phyloP scores from a whole-genome alignment of 495 filamentous ascomycete genomes.

The Lasiosphaeriaceae sp. region DNA sequence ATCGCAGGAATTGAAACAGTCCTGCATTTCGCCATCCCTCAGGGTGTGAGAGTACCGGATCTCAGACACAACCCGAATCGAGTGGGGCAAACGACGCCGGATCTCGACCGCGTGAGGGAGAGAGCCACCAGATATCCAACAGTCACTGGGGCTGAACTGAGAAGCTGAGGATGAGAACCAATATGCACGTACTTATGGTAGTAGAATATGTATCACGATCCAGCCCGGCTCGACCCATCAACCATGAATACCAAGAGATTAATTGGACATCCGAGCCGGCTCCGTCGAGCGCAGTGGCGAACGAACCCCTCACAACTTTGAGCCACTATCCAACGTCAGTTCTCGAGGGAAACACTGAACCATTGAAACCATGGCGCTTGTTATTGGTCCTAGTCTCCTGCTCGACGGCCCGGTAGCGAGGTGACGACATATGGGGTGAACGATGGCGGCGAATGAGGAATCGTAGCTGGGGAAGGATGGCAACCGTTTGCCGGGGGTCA shows the following conservation, averaged over 20 bases:
- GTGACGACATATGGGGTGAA: background rate
- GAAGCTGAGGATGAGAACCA: no score
- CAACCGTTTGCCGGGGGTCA: background rate
- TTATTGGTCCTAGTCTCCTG: background rate
- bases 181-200: no score
- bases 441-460: background rate
- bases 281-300: no score
- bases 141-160: no score
- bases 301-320: no score
- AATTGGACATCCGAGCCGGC: no score
- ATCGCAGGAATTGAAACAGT: background rate
- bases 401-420: background rate
- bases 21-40: conserved; percentile 10
- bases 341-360: background rate
- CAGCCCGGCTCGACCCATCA: no score
- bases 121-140: no score
- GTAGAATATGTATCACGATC: no score
- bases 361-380: background rate
- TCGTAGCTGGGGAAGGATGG: background rate
- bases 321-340: no score
- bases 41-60: conserved; percentile 25
- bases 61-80: conserved; percentile 24
- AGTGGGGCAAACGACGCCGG: conserved; percentile 16
- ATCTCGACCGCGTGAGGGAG: background rate
- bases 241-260: no score